Evolutionary conservation across 1,284 basidiomycete genomes (phyloP).

Genomic region (Coriolopsis trogii): DNA sequence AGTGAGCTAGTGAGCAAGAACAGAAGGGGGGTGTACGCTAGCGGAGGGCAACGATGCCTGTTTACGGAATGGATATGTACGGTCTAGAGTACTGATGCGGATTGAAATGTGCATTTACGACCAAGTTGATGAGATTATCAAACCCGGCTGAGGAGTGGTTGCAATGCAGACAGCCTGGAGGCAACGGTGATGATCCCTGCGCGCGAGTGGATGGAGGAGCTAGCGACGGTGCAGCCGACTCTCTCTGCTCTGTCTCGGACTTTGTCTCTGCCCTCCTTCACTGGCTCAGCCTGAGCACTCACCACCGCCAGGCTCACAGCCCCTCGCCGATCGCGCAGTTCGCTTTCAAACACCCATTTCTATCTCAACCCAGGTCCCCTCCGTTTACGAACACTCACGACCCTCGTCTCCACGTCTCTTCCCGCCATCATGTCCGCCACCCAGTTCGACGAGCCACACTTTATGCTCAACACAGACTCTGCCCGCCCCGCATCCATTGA

Average conservation of each 20-base stretch:
- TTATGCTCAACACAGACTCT: conserved; percentile 15
- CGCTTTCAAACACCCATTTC: too few relatives aligned
- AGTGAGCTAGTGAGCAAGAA: conserved; percentile 8
- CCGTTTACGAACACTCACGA: conserved; percentile 19
- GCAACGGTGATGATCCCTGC: background rate
- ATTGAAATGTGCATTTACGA: background rate
- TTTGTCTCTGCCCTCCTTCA: background rate
- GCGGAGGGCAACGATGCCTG: background rate
- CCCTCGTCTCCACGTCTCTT: conserved; percentile 4
- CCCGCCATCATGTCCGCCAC: conserved; percentile 26
- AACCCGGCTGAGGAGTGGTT: too few relatives aligned
- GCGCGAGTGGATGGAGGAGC: background rate
- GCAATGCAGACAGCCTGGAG: background rate
- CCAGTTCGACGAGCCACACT: conserved; percentile 15
- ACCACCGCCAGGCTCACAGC: conserved; percentile 1
- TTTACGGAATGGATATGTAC: conserved; percentile 10
- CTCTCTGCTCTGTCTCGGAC: background rate
- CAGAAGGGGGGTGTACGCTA: conserved; percentile 3
- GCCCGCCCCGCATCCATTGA: conserved; percentile 69
- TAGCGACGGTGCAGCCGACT: background rate
- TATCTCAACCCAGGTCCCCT: background rate
- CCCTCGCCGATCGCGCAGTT: too few relatives aligned
- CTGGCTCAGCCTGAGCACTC: too few relatives aligned
- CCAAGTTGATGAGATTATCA: background rate
- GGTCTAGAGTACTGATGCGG: conserved; percentile 3